These are phyloP conservation scores for Tricholoma terreum DNA, from an alignment of 768 basidiomycete species.

Conservation along the genomic window DNA sequence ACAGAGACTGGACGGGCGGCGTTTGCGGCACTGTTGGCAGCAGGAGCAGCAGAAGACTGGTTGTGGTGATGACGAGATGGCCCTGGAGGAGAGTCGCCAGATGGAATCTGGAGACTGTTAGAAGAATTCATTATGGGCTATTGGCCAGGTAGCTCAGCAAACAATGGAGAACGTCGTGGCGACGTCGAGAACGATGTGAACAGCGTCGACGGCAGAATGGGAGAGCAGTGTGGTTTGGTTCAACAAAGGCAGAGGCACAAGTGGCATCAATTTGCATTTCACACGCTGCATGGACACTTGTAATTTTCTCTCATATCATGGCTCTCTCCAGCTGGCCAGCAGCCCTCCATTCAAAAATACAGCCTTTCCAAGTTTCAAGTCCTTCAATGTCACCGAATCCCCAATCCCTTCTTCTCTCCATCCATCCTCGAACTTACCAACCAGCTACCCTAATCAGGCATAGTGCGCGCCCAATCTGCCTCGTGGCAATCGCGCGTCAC, in stretches of 20 bases:
- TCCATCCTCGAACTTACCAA: too few species aligned
- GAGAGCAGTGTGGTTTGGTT: neutral
- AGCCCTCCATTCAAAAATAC: too few species aligned
- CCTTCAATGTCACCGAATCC: too few species aligned
- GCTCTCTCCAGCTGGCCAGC: too few species aligned
- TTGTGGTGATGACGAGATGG: constrained; percentile 40
- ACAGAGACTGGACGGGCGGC: constrained; percentile 57
- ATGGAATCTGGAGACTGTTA: constrained; percentile 29
- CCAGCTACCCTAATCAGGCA: too few species aligned
- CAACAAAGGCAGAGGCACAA: neutral
- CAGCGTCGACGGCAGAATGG: neutral
- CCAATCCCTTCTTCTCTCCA: too few species aligned
- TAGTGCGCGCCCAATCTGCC: too few species aligned
- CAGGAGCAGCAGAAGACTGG: constrained; percentile 16
- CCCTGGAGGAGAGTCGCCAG: constrained; percentile 33
- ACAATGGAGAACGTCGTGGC: neutral
- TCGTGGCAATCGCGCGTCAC: too few species aligned
- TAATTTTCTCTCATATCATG: too few species aligned
- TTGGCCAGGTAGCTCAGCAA: neutral
- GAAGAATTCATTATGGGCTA: constrained; percentile 4
- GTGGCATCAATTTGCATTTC: neutral
- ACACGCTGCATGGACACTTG: neutral
- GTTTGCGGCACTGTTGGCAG: constrained; percentile 8
- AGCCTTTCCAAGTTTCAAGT: too few species aligned
- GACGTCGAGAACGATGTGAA: neutral